These are phyloP conservation scores for Echium plantagineum DNA, from an alignment of 257 asterid genomes.

Conservation along the genomic window DNA sequence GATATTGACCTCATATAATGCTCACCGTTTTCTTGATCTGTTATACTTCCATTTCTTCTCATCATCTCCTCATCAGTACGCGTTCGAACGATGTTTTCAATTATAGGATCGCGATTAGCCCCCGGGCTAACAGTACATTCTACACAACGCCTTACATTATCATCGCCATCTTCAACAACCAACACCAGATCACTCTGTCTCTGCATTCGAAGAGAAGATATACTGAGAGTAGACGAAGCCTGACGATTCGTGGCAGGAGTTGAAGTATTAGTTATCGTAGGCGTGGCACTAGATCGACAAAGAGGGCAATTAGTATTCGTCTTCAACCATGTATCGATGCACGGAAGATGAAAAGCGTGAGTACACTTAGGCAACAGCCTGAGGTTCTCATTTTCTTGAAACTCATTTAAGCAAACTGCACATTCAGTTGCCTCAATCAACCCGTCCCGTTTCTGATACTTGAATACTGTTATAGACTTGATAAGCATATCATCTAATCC, in stretches of 20 bases:
- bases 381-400: too few relatives aligned
- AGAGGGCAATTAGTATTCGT: neutral
- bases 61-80: too few relatives aligned
- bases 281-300: neutral
- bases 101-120: constrained; percentile 3
- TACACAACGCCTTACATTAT: neutral
- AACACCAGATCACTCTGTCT: constrained; percentile 30
- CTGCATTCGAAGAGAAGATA: constrained; percentile 20
- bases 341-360: neutral
- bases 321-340: constrained; percentile 1
- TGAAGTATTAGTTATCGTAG: neutral
- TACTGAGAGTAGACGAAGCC: constrained; percentile 1
- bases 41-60: neutral
- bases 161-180: constrained; percentile 35
- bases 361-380: neutral
- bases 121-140: constrained; percentile 16
- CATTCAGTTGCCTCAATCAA: constrained; percentile 21
- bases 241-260: constrained; percentile 12
- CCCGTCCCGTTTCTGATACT: constrained; percentile 34
- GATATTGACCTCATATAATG: constrained; percentile 5
- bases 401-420: neutral
- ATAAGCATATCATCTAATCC: constrained; percentile 58
- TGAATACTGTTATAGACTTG: constrained; percentile 41
- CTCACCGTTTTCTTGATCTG: constrained; percentile 13
- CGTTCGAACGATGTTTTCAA: constrained; percentile 1